phyloP scores from a whole-genome alignment of 2,329 filamentous ascomycete species.

The Cyphellophora europaea region DNA sequence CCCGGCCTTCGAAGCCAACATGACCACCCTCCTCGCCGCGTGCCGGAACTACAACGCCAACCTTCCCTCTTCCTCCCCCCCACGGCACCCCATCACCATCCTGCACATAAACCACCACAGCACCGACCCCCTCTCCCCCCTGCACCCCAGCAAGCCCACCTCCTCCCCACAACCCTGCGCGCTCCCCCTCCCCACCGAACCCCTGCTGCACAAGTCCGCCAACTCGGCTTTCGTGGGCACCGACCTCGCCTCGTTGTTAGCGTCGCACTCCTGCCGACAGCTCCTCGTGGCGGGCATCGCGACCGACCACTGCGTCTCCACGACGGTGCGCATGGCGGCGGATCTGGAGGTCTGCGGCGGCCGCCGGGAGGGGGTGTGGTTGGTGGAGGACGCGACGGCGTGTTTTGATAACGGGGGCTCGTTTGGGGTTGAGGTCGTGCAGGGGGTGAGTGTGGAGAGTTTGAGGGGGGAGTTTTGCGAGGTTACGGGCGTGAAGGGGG shows the following conservation, averaged over 20 bases:
- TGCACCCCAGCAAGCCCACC: slow-evolving; percentile 26
- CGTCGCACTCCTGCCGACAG: slow-evolving; percentile 25
- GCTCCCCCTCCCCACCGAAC: slow-evolving; percentile 25
- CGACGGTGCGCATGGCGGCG: slow-evolving; percentile 37
- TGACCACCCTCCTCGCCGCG: slow-evolving; percentile 27
- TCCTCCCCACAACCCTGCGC: slow-evolving; percentile 22
- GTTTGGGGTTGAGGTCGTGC: slow-evolving; percentile 38
- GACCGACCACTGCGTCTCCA: slow-evolving; percentile 43
- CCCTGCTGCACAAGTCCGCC: slow-evolving; percentile 33
- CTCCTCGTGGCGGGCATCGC: slow-evolving; percentile 35
- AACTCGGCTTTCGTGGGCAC: slow-evolving; percentile 41
- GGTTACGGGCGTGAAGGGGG: slow-evolving; percentile 28
- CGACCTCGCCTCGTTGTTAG: slow-evolving; percentile 29
- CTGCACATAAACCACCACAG: slow-evolving; percentile 40
- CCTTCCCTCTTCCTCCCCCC: slow-evolving; percentile 10
- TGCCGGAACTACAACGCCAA: slow-evolving; percentile 21
- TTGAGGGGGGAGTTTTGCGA: slow-evolving; percentile 37
- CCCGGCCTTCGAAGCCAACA: slow-evolving; percentile 34
- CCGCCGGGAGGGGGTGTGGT: slow-evolving; percentile 7
- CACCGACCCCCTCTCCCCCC: slow-evolving; percentile 21
- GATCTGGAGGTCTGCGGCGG: slow-evolving; percentile 31
- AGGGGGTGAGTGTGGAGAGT: slow-evolving; percentile 35
- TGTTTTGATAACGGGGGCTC: slow-evolving; percentile 30
- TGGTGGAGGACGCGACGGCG: slow-evolving; percentile 34
- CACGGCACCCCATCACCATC: slow-evolving; percentile 22